Evolutionary conservation across 2,329 filamentous ascomycete species (phyloP).

Genomic region (Alternaria arbusti): DNA sequence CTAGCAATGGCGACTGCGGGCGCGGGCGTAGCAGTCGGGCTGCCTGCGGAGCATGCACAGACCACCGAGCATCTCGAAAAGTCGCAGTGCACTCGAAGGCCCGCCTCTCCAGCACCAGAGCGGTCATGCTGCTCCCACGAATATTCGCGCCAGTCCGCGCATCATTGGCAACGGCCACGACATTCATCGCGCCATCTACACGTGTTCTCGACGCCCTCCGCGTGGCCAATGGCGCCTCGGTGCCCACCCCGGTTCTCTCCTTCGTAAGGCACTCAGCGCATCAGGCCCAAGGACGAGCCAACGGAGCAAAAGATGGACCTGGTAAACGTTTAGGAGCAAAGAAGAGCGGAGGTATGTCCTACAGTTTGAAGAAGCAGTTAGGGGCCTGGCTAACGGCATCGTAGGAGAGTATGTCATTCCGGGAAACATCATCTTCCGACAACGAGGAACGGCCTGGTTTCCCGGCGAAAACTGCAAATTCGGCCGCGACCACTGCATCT

Average conservation of each 20-base stretch:
- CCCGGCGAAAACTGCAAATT: slow-evolving; percentile 95
- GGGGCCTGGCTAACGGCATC: background rate
- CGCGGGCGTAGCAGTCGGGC: background rate
- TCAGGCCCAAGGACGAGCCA: slow-evolving; percentile 71
- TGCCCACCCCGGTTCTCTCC: slow-evolving; percentile 47
- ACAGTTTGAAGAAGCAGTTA: background rate
- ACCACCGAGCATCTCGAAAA: slow-evolving; percentile 32
- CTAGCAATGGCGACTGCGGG: background rate
- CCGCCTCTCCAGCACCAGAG: slow-evolving; percentile 23
- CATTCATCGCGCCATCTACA: slow-evolving; percentile 31
- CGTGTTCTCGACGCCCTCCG: slow-evolving; percentile 42
- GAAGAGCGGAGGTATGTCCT: slow-evolving; percentile 75
- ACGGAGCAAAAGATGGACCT: slow-evolving; percentile 71
- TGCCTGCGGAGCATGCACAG: slow-evolving; percentile 11
- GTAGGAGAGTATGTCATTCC: slow-evolving; percentile 90
- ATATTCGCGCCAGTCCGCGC: slow-evolving; percentile 47
- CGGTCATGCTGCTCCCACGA: slow-evolving; percentile 50
- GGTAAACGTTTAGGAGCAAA: slow-evolving; percentile 94
- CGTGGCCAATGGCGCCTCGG: slow-evolving; percentile 39
- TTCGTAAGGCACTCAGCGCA: slow-evolving; percentile 68
- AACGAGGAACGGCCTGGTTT: slow-evolving; percentile 93
- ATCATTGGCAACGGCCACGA: slow-evolving; percentile 28
- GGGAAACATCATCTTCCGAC: slow-evolving; percentile 97
- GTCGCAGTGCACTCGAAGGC: slow-evolving; percentile 25
- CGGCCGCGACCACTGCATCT: slow-evolving; percentile 96